A percentile compares a stretch with the other conserved stretches of the same genome.
These are phyloP conservation scores for Kazachstania kunashirensis DNA, from an alignment of 805 yeast genomes.

Conservation along the genomic window DNA sequence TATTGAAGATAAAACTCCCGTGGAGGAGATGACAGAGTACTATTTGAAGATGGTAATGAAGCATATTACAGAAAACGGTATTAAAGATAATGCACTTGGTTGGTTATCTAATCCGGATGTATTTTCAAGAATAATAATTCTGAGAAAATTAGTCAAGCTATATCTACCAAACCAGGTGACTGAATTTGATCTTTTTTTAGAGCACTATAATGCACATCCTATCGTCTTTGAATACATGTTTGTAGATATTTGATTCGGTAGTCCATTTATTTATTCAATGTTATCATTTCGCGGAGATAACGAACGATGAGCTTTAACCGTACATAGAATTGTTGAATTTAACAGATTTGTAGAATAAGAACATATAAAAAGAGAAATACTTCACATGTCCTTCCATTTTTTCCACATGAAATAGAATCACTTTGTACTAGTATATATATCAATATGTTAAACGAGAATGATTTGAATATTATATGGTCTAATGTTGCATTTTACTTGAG, in stretches of 20 bases:
- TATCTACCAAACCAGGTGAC: neutral
- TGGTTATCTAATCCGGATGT: slow-evolving; percentile 22
- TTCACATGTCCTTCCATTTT: too few species aligned
- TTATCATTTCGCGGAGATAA: too few species aligned
- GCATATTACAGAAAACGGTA: neutral
- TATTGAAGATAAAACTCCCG: slow-evolving; percentile 1
- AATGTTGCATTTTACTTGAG: slow-evolving; percentile 26
- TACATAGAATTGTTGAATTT: too few species aligned
- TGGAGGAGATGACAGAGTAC: neutral
- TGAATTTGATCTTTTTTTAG: slow-evolving; percentile 1
- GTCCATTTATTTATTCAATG: too few species aligned
- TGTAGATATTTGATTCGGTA: neutral
- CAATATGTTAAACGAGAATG: neutral
- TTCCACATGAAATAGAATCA: too few species aligned
- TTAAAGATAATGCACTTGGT: slow-evolving; percentile 16
- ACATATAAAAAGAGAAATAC: too few species aligned
- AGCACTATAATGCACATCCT: slow-evolving; percentile 1
- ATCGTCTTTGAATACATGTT: slow-evolving; percentile 3
- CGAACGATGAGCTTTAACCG: too few species aligned
- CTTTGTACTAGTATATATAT: too few species aligned
- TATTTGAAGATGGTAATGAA: slow-evolving; percentile 2
- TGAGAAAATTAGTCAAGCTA: slow-evolving; percentile 2
- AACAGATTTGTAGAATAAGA: too few species aligned
- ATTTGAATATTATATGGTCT: neutral
- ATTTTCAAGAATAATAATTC: slow-evolving; percentile 15